Base-by-base conservation (phyloP, 345 rosid genomes). In the Jatropha curcas region DNA sequence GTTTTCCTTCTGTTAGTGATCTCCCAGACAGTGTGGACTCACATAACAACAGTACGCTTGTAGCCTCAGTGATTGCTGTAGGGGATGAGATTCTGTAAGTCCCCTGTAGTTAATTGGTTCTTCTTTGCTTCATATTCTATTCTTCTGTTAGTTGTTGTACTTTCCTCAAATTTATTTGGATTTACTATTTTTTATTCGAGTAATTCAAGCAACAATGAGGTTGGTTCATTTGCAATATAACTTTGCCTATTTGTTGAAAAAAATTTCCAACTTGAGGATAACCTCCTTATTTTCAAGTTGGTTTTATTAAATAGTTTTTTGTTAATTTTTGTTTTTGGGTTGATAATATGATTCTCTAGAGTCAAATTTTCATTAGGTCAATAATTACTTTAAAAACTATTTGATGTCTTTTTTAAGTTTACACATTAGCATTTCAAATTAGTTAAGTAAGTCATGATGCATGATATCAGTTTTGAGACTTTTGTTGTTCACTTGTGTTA, bases 31-130 rank as follows among this genome's bases (percentile, higher is more conserved):
- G 24, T 76, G 70, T 65, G 56, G 86, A 73, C 71, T 76, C 89
- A 43, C 74, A 74, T 65, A 81, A 81, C 60, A 81, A 80, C 55
- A 78, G 88, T 82, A 82, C 76, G 76, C 84, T 84, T 64, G 80
- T 81, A 62, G 92, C 91, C 67, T 86, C 99, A 27, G 86, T 79
- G 25, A 88, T 95, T 69, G 87, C 89, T 65, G 96, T 95, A 34
- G 98, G 98, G 14, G 97, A 95, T 86, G 99, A 95, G 96, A 88
- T 95, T 84, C 89, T 95, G 99, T 95, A 92, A 86, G 99, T 88
- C 82, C 67, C 74, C 81, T 68, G 76, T 81, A 71, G 76, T 71
- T 74, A 75, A 57, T 72, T 33, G 11, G 17, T 60, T 75, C 45
- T 76, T 8, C 6, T 20, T 70, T 48, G n/a, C n/a, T n/a, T n/a